Conservation (phyloP, 2,329 filamentous ascomycete genomes). For the Aspergillus sojae region DNA sequence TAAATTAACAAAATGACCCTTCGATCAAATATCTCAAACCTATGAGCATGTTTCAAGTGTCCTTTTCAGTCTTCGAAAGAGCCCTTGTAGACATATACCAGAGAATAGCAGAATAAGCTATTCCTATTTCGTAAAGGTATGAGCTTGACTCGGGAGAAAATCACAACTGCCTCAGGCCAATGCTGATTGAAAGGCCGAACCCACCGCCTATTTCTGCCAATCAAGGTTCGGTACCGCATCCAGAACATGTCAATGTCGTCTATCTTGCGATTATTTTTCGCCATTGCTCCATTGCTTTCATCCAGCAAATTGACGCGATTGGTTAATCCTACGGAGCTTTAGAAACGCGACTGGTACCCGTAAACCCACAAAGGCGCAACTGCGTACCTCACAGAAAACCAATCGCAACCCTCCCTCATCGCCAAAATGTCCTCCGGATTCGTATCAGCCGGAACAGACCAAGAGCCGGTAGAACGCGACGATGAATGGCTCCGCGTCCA, state of each 20-base stretch:
- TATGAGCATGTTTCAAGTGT: not conserved
- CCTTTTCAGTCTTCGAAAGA: too few relatives aligned
- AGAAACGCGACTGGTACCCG: not conserved
- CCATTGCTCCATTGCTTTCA: not conserved
- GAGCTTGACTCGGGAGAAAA: too few relatives aligned
- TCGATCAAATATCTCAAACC: accelerated
- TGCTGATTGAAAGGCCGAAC: accelerated
- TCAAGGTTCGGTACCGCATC: constrained; percentile 3
- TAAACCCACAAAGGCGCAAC: not conserved
- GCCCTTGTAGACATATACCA: not conserved
- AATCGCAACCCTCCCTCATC: not conserved
- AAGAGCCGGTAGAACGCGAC: constrained; percentile 43
- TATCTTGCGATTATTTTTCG: not conserved
- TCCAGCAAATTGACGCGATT: not conserved
- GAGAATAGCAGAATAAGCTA: too few relatives aligned
- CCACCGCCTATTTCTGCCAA: constrained; percentile 18
- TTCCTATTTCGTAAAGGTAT: too few relatives aligned
- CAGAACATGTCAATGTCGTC: not conserved
- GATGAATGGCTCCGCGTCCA: constrained; percentile 49
- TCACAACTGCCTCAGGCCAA: not conserved
- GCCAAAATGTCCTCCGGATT: constrained; percentile 49
- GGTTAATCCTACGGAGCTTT: not conserved
- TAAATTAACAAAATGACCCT: not conserved
- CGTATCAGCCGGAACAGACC: constrained; percentile 46
- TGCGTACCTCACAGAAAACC: too few relatives aligned